Conservation (phyloP, 2,329 filamentous ascomycete genomes). For the Ceratocystis alfenasii region DNA sequence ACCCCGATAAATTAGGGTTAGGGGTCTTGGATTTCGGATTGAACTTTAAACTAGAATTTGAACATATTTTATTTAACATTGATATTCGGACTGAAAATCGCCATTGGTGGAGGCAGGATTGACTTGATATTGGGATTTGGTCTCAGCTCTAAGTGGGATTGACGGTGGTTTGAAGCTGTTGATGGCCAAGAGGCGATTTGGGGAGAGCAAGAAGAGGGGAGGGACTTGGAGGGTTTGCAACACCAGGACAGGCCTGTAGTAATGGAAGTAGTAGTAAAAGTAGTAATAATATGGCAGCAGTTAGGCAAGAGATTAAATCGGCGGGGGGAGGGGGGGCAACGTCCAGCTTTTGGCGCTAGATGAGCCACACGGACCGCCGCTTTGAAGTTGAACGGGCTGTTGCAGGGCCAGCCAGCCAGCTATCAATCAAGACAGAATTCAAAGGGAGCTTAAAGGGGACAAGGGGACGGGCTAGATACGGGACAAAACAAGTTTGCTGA, state of each 20-base stretch:
- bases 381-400: not conserved
- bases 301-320: not conserved
- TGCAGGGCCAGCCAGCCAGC: not conserved
- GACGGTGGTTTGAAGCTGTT: no score
- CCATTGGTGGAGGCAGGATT: no score
- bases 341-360: constrained; percentile 11
- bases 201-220: no score
- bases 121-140: no score
- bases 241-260: not conserved
- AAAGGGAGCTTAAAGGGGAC: not conserved
- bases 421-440: not conserved
- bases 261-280: not conserved
- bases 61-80: no score
- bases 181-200: no score
- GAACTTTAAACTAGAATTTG: no score
- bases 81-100: no score
- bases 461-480: not conserved
- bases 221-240: no score
- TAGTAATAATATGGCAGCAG: not conserved
- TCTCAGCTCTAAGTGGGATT: no score
- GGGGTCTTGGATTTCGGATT: no score
- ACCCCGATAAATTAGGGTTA: not conserved
- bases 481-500: not conserved
- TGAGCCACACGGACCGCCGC: constrained; percentile 12
- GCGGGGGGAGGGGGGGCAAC: not conserved